Conservation (phyloP, 2,329 filamentous ascomycete genomes). For the Pseudocercospora fuligena region DNA sequence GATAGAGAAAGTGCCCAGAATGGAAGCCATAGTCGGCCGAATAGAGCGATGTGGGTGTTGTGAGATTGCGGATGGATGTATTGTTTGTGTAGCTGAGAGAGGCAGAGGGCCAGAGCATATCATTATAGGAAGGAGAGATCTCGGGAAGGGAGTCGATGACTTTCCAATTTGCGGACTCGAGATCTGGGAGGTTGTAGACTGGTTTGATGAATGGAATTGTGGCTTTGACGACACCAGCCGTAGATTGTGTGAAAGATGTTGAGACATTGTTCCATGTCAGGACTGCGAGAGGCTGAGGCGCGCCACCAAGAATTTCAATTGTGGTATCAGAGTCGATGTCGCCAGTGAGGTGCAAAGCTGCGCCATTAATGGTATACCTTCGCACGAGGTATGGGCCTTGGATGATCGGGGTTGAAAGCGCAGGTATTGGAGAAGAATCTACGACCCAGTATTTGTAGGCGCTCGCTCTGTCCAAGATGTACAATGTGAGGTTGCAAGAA, state of each 20-base stretch:
- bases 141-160: constrained; percentile 74
- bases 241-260: constrained; percentile 36
- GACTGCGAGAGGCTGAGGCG: constrained; percentile 56
- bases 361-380: constrained; percentile 59
- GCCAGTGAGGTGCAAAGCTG: constrained; percentile 65
- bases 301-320: constrained; percentile 70
- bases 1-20: constrained; percentile 69
- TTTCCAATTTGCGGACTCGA: constrained; percentile 68
- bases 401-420: constrained; percentile 58
- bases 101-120: constrained; percentile 68
- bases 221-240: constrained; percentile 54
- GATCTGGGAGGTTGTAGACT: constrained; percentile 59
- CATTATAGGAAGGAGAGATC: constrained; percentile 66
- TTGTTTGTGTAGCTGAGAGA: constrained; percentile 65
- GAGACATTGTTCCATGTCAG: constrained; percentile 65
- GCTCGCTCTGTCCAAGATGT: constrained; percentile 66
- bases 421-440: constrained; percentile 48
- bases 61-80: constrained; percentile 54
- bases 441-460: constrained; percentile 74
- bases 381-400: constrained; percentile 69
- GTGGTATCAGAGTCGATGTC: constrained; percentile 73
- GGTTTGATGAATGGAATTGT: constrained; percentile 58
- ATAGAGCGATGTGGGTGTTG: constrained; percentile 68
- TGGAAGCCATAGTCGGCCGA: constrained; percentile 76
- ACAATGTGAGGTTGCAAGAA: constrained; percentile 55